Percentiles rank a stretch among this genome's conserved stretches.
These are phyloP conservation scores for Herpetospermum pedunculosum DNA, from an alignment of 306 rosid genomes.

Conservation along the genomic window DNA sequence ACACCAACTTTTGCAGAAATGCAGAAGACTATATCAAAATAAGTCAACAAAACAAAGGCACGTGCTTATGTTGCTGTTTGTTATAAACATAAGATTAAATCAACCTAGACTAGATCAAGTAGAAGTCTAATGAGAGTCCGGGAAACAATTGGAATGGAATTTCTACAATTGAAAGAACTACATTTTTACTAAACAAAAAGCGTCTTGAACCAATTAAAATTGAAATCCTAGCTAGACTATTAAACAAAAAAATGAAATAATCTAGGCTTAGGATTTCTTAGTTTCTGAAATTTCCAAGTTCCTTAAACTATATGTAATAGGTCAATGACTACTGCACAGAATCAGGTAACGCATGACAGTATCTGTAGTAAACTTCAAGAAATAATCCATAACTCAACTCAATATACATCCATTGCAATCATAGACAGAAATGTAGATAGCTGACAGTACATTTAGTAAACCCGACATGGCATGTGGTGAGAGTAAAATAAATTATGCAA, in stretches of 20 bases:
- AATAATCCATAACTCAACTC: neutral
- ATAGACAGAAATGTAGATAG: neutral
- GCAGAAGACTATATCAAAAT: neutral
- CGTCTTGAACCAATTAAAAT: neutral
- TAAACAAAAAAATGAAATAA: neutral
- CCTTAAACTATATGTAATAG: neutral
- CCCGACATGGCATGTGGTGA: slow-evolving; percentile 44
- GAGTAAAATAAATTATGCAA: slow-evolving; percentile 22
- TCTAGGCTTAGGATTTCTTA: neutral
- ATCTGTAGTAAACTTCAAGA: neutral
- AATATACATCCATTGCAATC: neutral
- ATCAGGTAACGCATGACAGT: neutral
- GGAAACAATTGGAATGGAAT: neutral
- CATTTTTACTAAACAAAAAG: neutral
- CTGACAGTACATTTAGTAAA: slow-evolving; percentile 31
- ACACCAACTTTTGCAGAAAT: neutral
- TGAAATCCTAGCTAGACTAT: neutral
- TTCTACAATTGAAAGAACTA: neutral
- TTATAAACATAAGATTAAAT: neutral
- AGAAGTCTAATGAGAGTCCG: neutral
- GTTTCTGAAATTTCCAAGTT: neutral
- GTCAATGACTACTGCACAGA: neutral
- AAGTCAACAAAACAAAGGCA: neutral
- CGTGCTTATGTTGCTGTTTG: neutral
- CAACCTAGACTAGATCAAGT: neutral